Base-by-base conservation (phyloP, 1,284 basidiomycete genomes). In the Mycosarcoma mackinlayi region DNA sequence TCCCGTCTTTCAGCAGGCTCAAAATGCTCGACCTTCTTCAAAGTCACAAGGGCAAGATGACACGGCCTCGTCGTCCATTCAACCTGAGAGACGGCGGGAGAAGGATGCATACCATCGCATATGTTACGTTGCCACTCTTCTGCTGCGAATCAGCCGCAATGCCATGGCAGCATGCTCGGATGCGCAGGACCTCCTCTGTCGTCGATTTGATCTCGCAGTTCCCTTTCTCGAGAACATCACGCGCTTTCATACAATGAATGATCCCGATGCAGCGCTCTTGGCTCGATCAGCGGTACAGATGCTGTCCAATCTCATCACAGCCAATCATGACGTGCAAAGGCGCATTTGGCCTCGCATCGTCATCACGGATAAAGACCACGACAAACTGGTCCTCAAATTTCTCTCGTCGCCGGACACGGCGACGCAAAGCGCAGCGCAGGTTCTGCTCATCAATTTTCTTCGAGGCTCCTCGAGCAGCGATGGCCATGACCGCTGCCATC, bases 291-390 rank as follows among this genome's bases (percentile, higher is more conserved):
- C 51, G 6, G 63, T 42, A 9, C 72, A 74, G 44, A 54, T 74
- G 51, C 63, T 74, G 2, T 64, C 68, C 37, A 74, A 74, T 23
- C 50, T 71, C 11, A 56, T 71, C 40, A 74, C 67, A 16, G 30
- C 39, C 3, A 74, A 74, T n/a, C 33, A 39, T 13, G 25, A 35
- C 0, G 49, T 61, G 4, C 72, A 74, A 24, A n/a, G 31, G 3
- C 21, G 24, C 3, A 39, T 74, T n/a, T 71, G 67, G 72, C 38
- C 46, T 3, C 46, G 52, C 27, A 50, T 64, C 16, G 55, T 72
- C 35, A 39, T 39, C 4, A 42, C 57, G 18, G 25, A 50, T 6
- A 44, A 25, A 19, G 37, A 51, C 1, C 25, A 53, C 13, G 41
- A 69, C 27, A 56, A 44, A 31, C 45, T 70, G 9, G 37, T 57